Base-by-base conservation (phyloP, 805 yeast genomes). In the Candida nemodendra region DNA sequence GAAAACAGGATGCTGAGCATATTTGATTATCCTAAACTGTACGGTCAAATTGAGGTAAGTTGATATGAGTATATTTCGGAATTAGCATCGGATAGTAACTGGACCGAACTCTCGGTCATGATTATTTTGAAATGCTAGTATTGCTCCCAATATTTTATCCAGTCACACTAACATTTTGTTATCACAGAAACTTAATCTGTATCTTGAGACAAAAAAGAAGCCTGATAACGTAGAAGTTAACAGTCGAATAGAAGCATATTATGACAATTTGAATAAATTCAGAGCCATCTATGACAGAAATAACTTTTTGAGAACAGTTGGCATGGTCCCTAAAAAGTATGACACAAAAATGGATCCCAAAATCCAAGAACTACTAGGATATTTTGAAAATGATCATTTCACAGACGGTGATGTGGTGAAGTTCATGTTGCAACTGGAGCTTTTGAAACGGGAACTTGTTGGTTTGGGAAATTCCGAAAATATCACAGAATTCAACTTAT, bases 381-480 rank as follows among this genome's bases (percentile, higher is more conserved):
- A 32, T 11, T 27, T 31, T 25, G 24, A 9, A 23, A 32, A 22
- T 21, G 18, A 13, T 4, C 28, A 29, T 11, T 34, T 23, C 8
- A 3, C 28, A 2, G 45, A 44, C 26, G 18, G 26, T 19, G 51
- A 41, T 13, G 36, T 39, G 15, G 41, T 47, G 30, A 40, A 34
- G 35, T 47, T 42, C 37, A 33, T 41, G 39, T 33, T 47, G 18
- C 41, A 42, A 17, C 31, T 47, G 32, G 51, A 47, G 30, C 27
- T 47, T 13, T 8, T 47, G 22, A 47, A 44, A 21, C 34, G 51
- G 18, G 48, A 40, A n/a, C 16, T 47, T 18, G 33, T 32, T 13
- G 17, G 29, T 4, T 17, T 41, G 23, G 41, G 23, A 3, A 28
- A 24, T 16, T 30, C 19, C 25, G 21, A 32, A 17, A 13, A 22